These are phyloP conservation scores for Pyrenochaeta sp. DNA, from an alignment of 2,329 filamentous ascomycete species.

Conservation along the genomic window DNA sequence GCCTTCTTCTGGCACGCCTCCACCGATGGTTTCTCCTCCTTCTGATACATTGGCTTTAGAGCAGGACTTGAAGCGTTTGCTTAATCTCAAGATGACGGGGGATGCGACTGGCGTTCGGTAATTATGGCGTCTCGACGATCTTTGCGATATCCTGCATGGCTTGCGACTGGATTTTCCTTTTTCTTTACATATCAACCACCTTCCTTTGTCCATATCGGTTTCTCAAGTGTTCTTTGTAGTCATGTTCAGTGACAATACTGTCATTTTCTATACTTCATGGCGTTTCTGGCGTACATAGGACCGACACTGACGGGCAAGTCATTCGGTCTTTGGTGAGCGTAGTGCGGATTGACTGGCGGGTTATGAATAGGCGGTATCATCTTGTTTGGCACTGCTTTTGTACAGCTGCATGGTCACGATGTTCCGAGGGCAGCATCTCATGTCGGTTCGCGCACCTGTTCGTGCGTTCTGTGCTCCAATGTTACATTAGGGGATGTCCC, in stretches of 20 bases:
- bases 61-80: slow-evolving; percentile 48
- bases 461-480: slow-evolving; percentile 15
- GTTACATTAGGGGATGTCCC: slow-evolving; percentile 14
- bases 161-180: slow-evolving; percentile 25
- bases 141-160: slow-evolving; percentile 36
- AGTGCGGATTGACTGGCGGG: slow-evolving; percentile 16
- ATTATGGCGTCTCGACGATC: slow-evolving; percentile 13
- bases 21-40: slow-evolving; percentile 20
- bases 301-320: slow-evolving; percentile 20
- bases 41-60: slow-evolving; percentile 40
- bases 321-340: slow-evolving; percentile 14
- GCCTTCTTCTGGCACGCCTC: slow-evolving; percentile 20
- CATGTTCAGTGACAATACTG: slow-evolving; percentile 26
- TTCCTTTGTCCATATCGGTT: slow-evolving; percentile 35
- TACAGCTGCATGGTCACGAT: slow-evolving; percentile 17
- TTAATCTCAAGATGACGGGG: slow-evolving; percentile 39
- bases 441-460: slow-evolving; percentile 14
- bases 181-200: slow-evolving; percentile 18
- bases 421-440: slow-evolving; percentile 18
- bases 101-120: slow-evolving; percentile 34
- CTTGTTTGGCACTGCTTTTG: slow-evolving; percentile 23
- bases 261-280: slow-evolving; percentile 23
- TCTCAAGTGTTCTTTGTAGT: slow-evolving; percentile 24
- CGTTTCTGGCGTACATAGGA: slow-evolving; percentile 25
- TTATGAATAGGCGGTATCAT: slow-evolving; percentile 9